Conservation (phyloP, 2,329 filamentous ascomycete species). For the Cladosporium austrohemisphaericum region DNA sequence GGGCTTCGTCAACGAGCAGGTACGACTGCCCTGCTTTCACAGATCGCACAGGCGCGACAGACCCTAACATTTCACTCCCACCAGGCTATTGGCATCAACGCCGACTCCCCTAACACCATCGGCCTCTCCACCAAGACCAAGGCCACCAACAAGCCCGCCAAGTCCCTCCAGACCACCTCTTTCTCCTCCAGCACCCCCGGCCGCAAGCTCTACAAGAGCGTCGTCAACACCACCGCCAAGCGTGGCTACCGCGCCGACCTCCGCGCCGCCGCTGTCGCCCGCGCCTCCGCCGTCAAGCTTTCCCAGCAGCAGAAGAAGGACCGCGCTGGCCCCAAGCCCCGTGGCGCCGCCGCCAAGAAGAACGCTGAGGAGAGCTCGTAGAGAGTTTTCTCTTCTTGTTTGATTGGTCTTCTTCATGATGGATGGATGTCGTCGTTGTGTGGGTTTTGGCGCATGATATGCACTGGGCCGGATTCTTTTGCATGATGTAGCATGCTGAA, state of each 20-base stretch:
- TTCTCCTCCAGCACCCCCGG: conserved; percentile 69
- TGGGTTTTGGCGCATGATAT: conserved; percentile 11
- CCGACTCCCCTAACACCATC: conserved; percentile 71
- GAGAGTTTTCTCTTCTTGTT: conserved; percentile 7
- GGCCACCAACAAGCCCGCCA: conserved; percentile 68
- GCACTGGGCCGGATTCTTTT: conserved; percentile 7
- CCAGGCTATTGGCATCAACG: conserved; percentile 76
- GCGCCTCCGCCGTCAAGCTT: conserved; percentile 71
- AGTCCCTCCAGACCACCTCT: conserved; percentile 60
- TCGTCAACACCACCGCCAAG: conserved; percentile 80
- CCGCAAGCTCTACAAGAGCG: conserved; percentile 84
- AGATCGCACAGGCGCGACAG: neutral
- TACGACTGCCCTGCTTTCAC: too few relatives aligned
- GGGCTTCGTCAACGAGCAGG: conserved; percentile 92
- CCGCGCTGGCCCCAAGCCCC: conserved; percentile 59
- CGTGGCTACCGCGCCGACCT: conserved; percentile 67
- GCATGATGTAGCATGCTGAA: conserved; percentile 15
- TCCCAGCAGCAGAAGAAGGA: conserved; percentile 77
- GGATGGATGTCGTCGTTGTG: neutral
- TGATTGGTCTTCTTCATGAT: conserved; percentile 9
- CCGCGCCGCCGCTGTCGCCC: conserved; percentile 66
- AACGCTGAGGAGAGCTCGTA: conserved; percentile 23
- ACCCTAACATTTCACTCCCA: conserved; percentile 4
- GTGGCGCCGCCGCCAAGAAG: conserved; percentile 35
- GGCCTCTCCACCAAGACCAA: conserved; percentile 75